Percentiles rank a stretch among this genome's conserved stretches.
Evolutionary conservation across 805 yeast species (phyloP).

Genomic region (Myxozyma lipomycoides): DNA sequence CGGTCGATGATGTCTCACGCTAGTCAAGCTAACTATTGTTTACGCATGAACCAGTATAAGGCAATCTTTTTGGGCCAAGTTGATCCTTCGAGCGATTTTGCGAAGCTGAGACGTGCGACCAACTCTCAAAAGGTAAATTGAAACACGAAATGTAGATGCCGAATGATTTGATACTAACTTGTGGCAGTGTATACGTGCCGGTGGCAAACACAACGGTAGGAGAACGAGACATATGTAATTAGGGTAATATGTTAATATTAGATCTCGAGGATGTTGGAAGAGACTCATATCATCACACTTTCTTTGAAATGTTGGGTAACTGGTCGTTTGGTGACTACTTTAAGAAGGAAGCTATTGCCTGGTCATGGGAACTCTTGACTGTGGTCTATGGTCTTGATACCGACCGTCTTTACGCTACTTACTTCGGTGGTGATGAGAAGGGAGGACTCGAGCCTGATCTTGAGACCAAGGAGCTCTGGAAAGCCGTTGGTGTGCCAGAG

Average conservation of each 20-base stretch:
- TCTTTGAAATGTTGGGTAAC: constrained; percentile 91
- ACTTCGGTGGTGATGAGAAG: constrained; percentile 87
- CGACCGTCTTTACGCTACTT: constrained; percentile 86
- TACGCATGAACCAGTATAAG: constrained; percentile 89
- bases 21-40: constrained; percentile 3
- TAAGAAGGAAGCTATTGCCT: constrained; percentile 85
- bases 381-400: constrained; percentile 72
- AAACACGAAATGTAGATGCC: no score
- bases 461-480: constrained; percentile 89
- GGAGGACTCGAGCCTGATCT: constrained; percentile 86
- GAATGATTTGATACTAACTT: no score
- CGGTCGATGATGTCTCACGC: constrained; percentile 1
- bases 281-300: constrained; percentile 92
- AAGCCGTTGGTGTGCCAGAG: constrained; percentile 79
- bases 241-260: neutral
- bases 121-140: constrained; percentile 74
- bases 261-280: constrained; percentile 98
- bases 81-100: constrained; percentile 87
- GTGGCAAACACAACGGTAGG: constrained; percentile 78
- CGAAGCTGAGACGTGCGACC: constrained; percentile 78
- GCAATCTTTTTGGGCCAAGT: constrained; percentile 97
- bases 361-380: constrained; percentile 90
- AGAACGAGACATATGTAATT: neutral
- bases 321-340: constrained; percentile 99
- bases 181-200: constrained; percentile 87